A percentile compares a stretch with the other conserved stretches of the same genome.
Evolutionary conservation across 768 basidiomycete species (phyloP).

Genomic region (Mycena vitilis): DNA sequence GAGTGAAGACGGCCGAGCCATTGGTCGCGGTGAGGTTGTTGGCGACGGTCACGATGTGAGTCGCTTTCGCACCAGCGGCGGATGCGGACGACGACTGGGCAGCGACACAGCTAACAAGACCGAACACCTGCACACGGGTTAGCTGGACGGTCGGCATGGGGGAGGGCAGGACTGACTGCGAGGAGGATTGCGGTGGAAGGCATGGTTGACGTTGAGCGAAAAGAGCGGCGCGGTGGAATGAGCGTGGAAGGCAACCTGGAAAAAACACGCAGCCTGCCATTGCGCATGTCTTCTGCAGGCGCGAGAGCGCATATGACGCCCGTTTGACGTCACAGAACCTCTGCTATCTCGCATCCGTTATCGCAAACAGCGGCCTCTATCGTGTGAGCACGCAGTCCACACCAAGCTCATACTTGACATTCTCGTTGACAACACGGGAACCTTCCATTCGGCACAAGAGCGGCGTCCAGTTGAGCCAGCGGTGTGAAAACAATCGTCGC

Average conservation of each 20-base stretch:
- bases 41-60: conserved; percentile 32
- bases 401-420: too few species aligned
- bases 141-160: not conserved
- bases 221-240: conserved; percentile 8
- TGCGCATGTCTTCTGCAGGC: too few species aligned
- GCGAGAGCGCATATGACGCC: not conserved
- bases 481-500: too few species aligned
- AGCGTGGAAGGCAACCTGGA: conserved; percentile 12
- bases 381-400: too few species aligned
- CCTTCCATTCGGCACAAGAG: too few species aligned
- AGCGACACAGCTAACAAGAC: conserved; percentile 4
- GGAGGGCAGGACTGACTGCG: not conserved
- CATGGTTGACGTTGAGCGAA: conserved; percentile 2
- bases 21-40: conserved; percentile 34
- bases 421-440: too few species aligned
- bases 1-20: conserved; percentile 29
- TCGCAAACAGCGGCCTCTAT: too few species aligned
- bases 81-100: conserved; percentile 24
- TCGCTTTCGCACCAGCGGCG: conserved; percentile 17
- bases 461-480: too few species aligned
- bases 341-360: not conserved
- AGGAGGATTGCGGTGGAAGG: not conserved
- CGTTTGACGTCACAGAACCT: not conserved
- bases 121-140: conserved; percentile 4
- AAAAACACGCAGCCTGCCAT: too few species aligned